Evolutionary conservation across 2,329 filamentous ascomycete genomes (phyloP).

Genomic region (Fragosphaeria purpurea): DNA sequence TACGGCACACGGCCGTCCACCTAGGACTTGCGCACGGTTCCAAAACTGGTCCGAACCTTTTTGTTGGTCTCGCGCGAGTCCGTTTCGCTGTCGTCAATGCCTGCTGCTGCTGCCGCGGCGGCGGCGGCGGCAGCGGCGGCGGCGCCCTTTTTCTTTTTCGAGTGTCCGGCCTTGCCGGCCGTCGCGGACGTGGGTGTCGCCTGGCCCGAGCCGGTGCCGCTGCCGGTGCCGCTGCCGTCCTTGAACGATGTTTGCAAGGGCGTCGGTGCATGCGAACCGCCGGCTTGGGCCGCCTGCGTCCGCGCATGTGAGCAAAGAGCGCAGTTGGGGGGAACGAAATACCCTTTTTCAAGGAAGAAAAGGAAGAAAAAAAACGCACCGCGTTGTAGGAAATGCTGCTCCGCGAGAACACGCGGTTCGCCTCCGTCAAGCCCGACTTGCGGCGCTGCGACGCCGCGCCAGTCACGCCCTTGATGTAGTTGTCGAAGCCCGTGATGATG

Average conservation of each 20-base stretch:
- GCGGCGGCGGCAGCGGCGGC: constrained; percentile 17
- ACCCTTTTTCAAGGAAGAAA: not conserved
- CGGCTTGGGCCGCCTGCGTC: too few species aligned
- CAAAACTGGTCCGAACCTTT: constrained; percentile 50
- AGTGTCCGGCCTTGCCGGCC: constrained; percentile 34
- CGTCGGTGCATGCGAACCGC: constrained; percentile 37
- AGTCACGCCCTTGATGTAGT: constrained; percentile 83
- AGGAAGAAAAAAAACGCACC: constrained; percentile 10
- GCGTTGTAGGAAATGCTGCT: constrained; percentile 52
- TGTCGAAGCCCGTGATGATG: constrained; percentile 96
- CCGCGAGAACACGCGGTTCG: constrained; percentile 63
- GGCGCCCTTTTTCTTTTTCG: constrained; percentile 44
- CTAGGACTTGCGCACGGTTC: constrained; percentile 35
- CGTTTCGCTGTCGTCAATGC: constrained; percentile 45
- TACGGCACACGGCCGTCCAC: too few species aligned
- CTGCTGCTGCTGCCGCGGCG: constrained; percentile 15
- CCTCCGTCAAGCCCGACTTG: constrained; percentile 54
- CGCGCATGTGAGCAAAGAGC: too few species aligned
- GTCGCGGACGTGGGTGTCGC: constrained; percentile 46
- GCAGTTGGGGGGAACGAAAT: too few species aligned
- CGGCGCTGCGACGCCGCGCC: constrained; percentile 54
- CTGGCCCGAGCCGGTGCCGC: constrained; percentile 33
- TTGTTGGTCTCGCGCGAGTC: constrained; percentile 41
- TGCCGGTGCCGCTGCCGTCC: constrained; percentile 19
- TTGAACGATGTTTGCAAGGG: constrained; percentile 46